Percentiles rank a stretch among this genome's conserved stretches.
phyloP scores from a whole-genome alignment of 164 flowering plant species.

The Berberis thunbergii region DNA sequence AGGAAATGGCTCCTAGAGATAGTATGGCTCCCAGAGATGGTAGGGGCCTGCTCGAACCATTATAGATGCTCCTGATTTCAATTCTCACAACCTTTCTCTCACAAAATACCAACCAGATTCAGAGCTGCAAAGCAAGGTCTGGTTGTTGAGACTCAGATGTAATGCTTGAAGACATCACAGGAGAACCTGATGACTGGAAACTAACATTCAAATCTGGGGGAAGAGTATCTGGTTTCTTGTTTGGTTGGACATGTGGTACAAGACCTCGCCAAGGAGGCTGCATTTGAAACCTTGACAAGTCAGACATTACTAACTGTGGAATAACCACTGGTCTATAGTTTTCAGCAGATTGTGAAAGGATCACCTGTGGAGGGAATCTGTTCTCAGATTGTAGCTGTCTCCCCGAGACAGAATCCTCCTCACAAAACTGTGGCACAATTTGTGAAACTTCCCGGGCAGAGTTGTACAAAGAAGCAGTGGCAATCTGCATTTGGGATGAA shows the following conservation, averaged over 20 bases:
- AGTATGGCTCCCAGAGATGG: background rate
- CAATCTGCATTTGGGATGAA: constrained; percentile 33
- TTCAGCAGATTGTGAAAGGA: constrained; percentile 27
- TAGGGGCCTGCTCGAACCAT: background rate
- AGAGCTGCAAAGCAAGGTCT: constrained; percentile 92
- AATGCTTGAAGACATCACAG: constrained; percentile 44
- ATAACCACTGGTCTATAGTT: constrained; percentile 31
- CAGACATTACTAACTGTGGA: constrained; percentile 41
- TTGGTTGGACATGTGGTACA: constrained; percentile 39
- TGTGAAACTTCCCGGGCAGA: constrained; percentile 34
- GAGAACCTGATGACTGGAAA: constrained; percentile 73
- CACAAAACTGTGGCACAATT: constrained; percentile 26
- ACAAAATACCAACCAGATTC: constrained; percentile 6
- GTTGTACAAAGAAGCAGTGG: constrained; percentile 49
- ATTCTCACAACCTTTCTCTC: background rate
- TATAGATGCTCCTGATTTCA: background rate
- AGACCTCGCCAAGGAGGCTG: constrained; percentile 51
- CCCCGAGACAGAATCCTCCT: constrained; percentile 30
- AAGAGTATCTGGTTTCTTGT: constrained; percentile 50
- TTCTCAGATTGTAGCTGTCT: constrained; percentile 33
- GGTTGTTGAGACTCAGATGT: constrained; percentile 83
- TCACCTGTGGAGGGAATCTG: constrained; percentile 30
- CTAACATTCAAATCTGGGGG: constrained; percentile 91
- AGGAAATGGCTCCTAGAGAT: too few relatives aligned
- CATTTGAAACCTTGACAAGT: constrained; percentile 51